These are phyloP conservation scores for Phaeoacremonium minimum DNA, from an alignment of 2,329 filamentous ascomycete genomes.

Conservation along the genomic window DNA sequence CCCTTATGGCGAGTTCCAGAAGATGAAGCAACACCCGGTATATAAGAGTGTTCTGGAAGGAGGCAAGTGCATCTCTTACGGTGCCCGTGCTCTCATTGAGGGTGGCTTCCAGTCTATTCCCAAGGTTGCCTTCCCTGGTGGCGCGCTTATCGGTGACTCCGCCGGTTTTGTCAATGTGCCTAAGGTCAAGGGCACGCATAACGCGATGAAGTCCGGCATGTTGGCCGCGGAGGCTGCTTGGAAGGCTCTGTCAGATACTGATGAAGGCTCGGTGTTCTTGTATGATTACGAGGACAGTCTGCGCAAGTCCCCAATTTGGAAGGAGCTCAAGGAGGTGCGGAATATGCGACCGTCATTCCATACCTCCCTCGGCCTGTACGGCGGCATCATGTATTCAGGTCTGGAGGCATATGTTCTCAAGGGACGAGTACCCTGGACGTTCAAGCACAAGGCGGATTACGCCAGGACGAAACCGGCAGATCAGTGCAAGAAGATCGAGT, in stretches of 20 bases:
- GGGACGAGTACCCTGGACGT: conserved; percentile 84
- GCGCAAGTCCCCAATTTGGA: conserved; percentile 84
- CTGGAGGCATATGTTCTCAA: conserved; percentile 85
- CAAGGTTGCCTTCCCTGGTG: conserved; percentile 93
- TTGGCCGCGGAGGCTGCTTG: conserved; percentile 89
- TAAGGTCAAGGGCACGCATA: conserved; percentile 98
- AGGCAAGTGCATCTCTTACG: conserved; percentile 96
- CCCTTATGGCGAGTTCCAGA: conserved; percentile 94
- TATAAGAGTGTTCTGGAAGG: conserved; percentile 86
- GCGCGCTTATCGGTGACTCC: conserved; percentile 91
- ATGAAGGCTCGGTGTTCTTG: conserved; percentile 75
- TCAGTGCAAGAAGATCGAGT: conserved; percentile 83
- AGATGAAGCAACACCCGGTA: conserved; percentile 95
- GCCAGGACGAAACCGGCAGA: conserved; percentile 76
- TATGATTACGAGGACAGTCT: conserved; percentile 92
- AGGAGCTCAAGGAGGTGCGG: conserved; percentile 88
- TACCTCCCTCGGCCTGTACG: conserved; percentile 78
- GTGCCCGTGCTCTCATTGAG: conserved; percentile 84
- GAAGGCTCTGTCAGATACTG: conserved; percentile 58
- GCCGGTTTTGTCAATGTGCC: conserved; percentile 96
- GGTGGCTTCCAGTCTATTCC: conserved; percentile 97
- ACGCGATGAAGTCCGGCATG: conserved; percentile 97
- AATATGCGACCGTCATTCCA: conserved; percentile 98
- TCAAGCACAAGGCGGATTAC: conserved; percentile 80
- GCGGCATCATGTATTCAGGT: conserved; percentile 88